phyloP scores from a whole-genome alignment of 148 eudicot genomes.

The Camellia granthamiana region DNA sequence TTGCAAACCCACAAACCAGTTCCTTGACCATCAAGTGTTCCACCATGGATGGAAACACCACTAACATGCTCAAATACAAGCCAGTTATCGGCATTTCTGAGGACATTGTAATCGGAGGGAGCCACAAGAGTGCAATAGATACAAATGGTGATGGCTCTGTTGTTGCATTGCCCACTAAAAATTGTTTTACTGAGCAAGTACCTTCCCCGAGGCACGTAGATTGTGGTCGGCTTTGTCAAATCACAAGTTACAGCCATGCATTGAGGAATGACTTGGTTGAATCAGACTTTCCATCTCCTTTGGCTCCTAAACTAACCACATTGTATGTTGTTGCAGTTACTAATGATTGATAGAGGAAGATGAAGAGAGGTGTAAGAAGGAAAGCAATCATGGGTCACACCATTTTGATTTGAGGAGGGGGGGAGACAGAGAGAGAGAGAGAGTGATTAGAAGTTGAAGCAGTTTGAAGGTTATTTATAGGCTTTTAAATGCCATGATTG shows the following conservation, averaged over 20 bases:
- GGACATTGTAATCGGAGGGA: constrained; percentile 24
- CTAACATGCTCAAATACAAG: constrained; percentile 26
- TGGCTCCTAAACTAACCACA: not conserved
- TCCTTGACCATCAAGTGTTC: constrained; percentile 41
- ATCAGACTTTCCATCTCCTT: not conserved
- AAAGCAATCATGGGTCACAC: not conserved
- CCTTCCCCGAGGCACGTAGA: constrained; percentile 34
- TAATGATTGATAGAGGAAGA: not conserved
- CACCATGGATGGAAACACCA: constrained; percentile 36
- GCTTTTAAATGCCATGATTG: not conserved
- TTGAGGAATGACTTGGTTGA: not conserved
- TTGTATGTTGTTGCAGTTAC: not conserved
- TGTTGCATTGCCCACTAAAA: constrained; percentile 40
- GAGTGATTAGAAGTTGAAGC: not conserved
- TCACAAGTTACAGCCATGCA: constrained; percentile 25
- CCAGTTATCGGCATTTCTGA: constrained; percentile 29
- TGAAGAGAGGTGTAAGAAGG: not conserved
- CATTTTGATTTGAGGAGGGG: not conserved
- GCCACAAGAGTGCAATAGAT: constrained; percentile 47
- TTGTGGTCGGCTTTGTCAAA: constrained; percentile 15
- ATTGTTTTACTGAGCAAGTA: constrained; percentile 20
- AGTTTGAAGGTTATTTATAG: not conserved
- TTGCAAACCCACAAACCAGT: not conserved
- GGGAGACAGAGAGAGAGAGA: not conserved
- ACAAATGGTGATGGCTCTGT: constrained; percentile 14